phyloP scores from a whole-genome alignment of 2,329 filamentous ascomycete species.

The Exophiala calicioides region DNA sequence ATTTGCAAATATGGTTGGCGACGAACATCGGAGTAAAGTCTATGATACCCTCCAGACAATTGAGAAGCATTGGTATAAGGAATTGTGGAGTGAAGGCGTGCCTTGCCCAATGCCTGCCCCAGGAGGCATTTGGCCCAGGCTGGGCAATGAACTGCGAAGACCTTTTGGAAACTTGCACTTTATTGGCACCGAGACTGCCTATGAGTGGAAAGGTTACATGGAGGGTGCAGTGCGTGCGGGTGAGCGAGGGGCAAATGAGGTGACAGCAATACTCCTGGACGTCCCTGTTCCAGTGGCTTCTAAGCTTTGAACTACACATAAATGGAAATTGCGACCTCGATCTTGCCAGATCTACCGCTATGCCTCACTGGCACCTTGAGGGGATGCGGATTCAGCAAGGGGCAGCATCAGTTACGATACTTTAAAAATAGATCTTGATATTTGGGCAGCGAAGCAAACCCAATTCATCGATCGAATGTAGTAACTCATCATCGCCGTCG shows the following conservation, averaged over 20 bases:
- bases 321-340: background rate
- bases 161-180: conserved; percentile 43
- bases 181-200: conserved; percentile 56
- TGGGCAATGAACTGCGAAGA: conserved; percentile 37
- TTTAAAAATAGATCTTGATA: no score
- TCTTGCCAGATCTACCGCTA: no score
- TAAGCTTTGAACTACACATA: background rate
- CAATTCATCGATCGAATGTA: no score
- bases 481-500: no score
- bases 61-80: conserved; percentile 8
- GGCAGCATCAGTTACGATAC: no score
- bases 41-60: conserved; percentile 40
- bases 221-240: conserved; percentile 57
- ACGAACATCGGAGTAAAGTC: conserved; percentile 40
- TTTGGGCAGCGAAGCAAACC: no score
- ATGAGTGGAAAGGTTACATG: conserved; percentile 60
- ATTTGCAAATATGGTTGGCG: conserved; percentile 1
- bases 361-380: no score
- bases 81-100: conserved; percentile 34
- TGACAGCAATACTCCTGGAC: conserved; percentile 6
- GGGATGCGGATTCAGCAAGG: no score
- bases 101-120: conserved; percentile 42
- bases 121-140: conserved; percentile 41
- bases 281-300: no score
- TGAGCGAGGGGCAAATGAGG: conserved; percentile 45